Conservation (phyloP, 805 yeast genomes). For the Metschnikowia lochheadii region DNA sequence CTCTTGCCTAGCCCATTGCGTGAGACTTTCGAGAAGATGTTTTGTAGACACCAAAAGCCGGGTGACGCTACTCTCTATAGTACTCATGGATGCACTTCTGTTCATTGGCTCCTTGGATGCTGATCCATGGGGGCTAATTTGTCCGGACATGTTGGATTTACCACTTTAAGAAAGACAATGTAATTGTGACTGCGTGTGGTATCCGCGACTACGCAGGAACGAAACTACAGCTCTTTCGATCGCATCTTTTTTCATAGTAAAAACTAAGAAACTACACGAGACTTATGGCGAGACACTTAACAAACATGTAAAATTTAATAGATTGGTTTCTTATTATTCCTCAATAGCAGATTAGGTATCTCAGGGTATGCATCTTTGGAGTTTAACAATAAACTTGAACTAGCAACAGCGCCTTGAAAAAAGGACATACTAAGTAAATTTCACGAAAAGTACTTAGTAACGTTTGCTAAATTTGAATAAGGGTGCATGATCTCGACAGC, state of each 20-base stretch:
- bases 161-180: slow-evolving; percentile 3
- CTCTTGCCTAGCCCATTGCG: slow-evolving; percentile 84
- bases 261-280: not conserved
- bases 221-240: not conserved
- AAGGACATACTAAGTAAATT: not conserved
- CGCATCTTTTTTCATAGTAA: not conserved
- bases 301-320: not conserved
- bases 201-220: slow-evolving; percentile 4
- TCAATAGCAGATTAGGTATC: not conserved
- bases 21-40: slow-evolving; percentile 76
- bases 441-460: slow-evolving; percentile 53
- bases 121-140: not conserved
- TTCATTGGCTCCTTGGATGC: not conserved
- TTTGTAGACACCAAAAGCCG: slow-evolving; percentile 83
- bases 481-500: slow-evolving; percentile 63
- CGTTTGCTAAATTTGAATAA: slow-evolving; percentile 56
- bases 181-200: slow-evolving; percentile 2
- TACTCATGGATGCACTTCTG: slow-evolving; percentile 28
- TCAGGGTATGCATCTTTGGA: not conserved
- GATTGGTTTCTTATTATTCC: not conserved
- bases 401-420: not conserved
- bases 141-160: slow-evolving; percentile 2
- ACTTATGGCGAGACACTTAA: not conserved
- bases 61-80: slow-evolving; percentile 76
- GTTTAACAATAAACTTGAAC: no score